These are phyloP conservation scores for Ailanthus altissimus DNA, from an alignment of 345 rosid genomes.

Conservation along the genomic window DNA sequence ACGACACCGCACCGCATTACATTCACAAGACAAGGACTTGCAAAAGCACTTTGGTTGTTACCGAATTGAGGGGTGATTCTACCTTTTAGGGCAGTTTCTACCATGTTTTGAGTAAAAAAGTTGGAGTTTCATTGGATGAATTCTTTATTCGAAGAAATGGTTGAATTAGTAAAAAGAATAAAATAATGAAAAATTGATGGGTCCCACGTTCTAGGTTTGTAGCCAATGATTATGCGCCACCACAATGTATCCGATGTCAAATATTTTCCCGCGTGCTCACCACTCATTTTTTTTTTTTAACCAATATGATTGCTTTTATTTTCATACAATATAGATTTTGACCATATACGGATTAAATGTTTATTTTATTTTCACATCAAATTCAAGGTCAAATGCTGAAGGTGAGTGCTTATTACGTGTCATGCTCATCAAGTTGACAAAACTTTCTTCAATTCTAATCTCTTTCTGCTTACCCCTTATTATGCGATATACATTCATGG, in stretches of 20 bases:
- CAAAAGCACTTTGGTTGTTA: slow-evolving; percentile 1
- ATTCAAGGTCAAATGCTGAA: background rate
- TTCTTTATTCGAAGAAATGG: background rate
- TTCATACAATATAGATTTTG: too few species aligned
- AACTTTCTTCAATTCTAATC: background rate
- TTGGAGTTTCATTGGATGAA: background rate
- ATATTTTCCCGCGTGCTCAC: slow-evolving; percentile 9
- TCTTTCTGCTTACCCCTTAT: background rate
- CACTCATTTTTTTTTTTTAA: background rate
- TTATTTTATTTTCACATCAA: too few species aligned
- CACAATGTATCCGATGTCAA: background rate
- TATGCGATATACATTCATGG: too few species aligned
- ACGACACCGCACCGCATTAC: background rate
- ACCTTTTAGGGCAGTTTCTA: background rate
- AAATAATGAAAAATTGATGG: background rate
- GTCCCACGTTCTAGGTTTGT: background rate
- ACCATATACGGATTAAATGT: too few species aligned
- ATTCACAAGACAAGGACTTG: background rate
- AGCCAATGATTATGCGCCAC: background rate
- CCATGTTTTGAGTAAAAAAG: background rate
- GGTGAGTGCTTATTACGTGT: background rate
- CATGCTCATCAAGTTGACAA: background rate
- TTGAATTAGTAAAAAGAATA: too few species aligned
- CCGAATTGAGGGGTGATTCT: background rate
- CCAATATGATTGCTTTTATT: too few species aligned